A percentile compares a stretch with the other conserved stretches of the same genome.
These are phyloP conservation scores for Mycena floridula DNA, from an alignment of 768 basidiomycete species.

Conservation along the genomic window DNA sequence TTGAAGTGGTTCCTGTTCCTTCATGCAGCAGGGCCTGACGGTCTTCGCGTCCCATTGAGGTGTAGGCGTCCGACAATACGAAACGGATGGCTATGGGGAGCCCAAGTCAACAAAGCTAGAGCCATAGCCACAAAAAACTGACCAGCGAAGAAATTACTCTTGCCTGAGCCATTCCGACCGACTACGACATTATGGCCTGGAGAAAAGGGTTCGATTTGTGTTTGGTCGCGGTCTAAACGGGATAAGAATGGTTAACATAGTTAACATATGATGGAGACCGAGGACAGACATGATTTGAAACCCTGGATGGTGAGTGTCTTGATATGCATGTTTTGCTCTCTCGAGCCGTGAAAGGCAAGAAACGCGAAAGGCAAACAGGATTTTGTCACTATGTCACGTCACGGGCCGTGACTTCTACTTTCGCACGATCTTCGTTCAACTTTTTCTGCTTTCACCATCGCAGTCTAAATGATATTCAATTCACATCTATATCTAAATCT, in stretches of 20 bases:
- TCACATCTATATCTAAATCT: too few relatives aligned
- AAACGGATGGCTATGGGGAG: constrained; percentile 86
- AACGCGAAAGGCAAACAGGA: too few relatives aligned
- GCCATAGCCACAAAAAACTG: constrained; percentile 14
- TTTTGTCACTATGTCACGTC: too few relatives aligned
- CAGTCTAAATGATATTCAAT: too few relatives aligned
- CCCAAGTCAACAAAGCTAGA: not conserved
- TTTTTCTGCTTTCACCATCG: too few relatives aligned
- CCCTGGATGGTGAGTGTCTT: constrained; percentile 89
- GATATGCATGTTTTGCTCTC: constrained; percentile 81
- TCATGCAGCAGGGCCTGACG: constrained; percentile 91
- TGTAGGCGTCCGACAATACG: constrained; percentile 95
- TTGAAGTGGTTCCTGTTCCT: constrained; percentile 81
- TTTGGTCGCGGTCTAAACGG: constrained; percentile 72
- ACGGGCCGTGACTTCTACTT: too few relatives aligned
- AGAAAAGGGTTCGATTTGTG: constrained; percentile 91
- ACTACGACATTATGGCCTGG: constrained; percentile 95
- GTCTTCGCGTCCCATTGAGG: constrained; percentile 91
- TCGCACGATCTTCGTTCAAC: too few relatives aligned
- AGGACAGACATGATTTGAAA: constrained; percentile 87
- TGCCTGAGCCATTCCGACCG: constrained; percentile 95
- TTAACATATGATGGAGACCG: not conserved
- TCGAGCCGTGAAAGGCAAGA: too few relatives aligned
- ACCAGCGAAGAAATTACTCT: constrained; percentile 98
- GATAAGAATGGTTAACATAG: too few relatives aligned